Evolutionary conservation across 2,329 filamentous ascomycete species (phyloP).

Genomic region (Gremmenia infestans): DNA sequence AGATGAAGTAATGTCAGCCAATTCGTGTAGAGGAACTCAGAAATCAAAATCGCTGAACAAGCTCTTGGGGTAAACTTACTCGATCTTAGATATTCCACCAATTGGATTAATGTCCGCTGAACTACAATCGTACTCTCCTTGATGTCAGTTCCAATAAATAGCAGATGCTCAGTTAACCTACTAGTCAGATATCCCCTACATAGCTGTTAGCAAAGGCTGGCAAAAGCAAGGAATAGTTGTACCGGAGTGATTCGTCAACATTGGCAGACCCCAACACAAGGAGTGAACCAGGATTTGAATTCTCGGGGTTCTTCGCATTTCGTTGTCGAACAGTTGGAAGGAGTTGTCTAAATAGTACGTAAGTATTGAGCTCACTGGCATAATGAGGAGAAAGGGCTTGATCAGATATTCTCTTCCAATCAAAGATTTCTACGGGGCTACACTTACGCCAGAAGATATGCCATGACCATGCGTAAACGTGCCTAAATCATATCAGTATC

Average conservation of each 20-base stretch:
- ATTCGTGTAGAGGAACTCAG: conserved; percentile 42
- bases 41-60: neutral
- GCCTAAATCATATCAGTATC: conserved; percentile 31
- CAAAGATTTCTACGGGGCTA: conserved; percentile 33
- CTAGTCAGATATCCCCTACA: conserved; percentile 55
- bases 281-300: conserved; percentile 45
- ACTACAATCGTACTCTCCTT: conserved; percentile 3
- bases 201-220: too few relatives aligned
- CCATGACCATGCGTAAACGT: conserved; percentile 57
- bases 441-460: conserved; percentile 54
- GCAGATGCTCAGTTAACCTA: conserved; percentile 13
- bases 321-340: conserved; percentile 54
- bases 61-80: conserved; percentile 15
- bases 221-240: too few relatives aligned
- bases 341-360: conserved; percentile 51
- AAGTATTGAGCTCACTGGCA: conserved; percentile 48
- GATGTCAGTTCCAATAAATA: conserved; percentile 29
- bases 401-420: too few relatives aligned
- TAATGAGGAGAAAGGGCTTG: too few relatives aligned
- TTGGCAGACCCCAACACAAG: conserved; percentile 66
- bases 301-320: conserved; percentile 9
- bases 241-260: conserved; percentile 48
- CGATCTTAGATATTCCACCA: conserved; percentile 37
- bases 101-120: conserved; percentile 53
- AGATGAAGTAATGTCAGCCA: conserved; percentile 30